Base-by-base conservation (phyloP, 768 basidiomycete genomes). In the Boletus rufocinnamomeus region DNA sequence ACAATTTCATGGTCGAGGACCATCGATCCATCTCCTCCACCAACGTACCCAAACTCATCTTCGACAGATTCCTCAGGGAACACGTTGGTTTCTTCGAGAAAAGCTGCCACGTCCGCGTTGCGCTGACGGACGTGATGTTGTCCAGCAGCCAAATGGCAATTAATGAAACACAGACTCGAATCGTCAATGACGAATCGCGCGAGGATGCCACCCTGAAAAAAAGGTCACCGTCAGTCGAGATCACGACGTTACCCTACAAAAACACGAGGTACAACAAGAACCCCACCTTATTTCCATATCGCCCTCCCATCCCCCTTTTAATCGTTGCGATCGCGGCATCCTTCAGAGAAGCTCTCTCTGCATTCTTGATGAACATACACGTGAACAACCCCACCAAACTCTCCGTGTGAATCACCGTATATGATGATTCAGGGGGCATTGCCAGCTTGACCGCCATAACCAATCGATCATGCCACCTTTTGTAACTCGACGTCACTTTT, bases 101-200 rank as follows among this genome's bases (percentile, higher is more conserved):
- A 90, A 1, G 86, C 88, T 7, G 90, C 87, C 13, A 95, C 78
- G 72, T 99, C 96, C 3, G 88, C 85, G 65, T 97, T 97, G 19
- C 96, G 82, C 60, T 89, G 81, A 2, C 89, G 82, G 19, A 89
- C 82, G 50, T 90, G 89, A 56, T 84, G 82, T 67, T 98, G 95
- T 2, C 96, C 96, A 7, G 93, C 93, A n/a, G 95, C 96, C 58
- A 99, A 82, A 79, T 99, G 96, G 63, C 91, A 94, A 74, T 99
- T 99, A 76, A 98, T 85, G 67, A 97, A 89, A 74, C 96, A 98
- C 16, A 98, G 70, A 0, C 93, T 95, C 2, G 95, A 90, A 71
- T 98, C 94, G 59, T 94, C 94, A 46, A 98, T 80, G 8, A 95
- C 84, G 60, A 97, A 86, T 21, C 95, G 85, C 4, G 90, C 84